phyloP scores from a whole-genome alignment of 2,329 filamentous ascomycete species.

The Fusarium metavorans region DNA sequence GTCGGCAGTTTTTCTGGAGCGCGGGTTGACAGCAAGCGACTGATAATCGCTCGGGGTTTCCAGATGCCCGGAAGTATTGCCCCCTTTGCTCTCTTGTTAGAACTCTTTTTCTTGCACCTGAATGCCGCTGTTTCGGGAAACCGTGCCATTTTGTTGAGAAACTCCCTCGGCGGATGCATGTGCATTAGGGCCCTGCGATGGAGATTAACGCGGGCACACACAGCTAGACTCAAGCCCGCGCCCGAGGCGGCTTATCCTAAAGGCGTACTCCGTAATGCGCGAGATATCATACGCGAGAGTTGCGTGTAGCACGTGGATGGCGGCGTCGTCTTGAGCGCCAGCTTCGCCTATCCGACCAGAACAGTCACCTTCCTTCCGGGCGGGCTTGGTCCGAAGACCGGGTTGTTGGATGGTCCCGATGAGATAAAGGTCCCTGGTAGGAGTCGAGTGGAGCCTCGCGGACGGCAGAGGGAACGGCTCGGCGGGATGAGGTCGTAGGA shows the following conservation, averaged over 20 bases:
- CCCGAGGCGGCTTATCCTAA: conserved; percentile 18
- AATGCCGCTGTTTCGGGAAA: conserved; percentile 1
- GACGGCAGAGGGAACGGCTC: conserved; percentile 10
- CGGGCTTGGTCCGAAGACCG: conserved; percentile 29
- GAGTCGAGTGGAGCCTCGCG: conserved; percentile 12
- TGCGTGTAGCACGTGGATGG: conserved; percentile 13
- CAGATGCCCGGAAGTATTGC: conserved; percentile 7
- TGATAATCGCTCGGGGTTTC: conserved; percentile 2
- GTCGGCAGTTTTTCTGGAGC: conserved; percentile 30
- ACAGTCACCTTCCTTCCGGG: conserved; percentile 2
- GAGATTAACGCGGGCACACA: conserved; percentile 10
- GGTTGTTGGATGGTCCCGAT: conserved; percentile 26
- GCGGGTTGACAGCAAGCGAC: conserved; percentile 3
- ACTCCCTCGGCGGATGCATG: background rate
- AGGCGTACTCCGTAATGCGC: conserved; percentile 2
- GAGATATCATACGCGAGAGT: conserved; percentile 23
- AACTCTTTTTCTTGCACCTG: background rate
- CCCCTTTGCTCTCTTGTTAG: background rate
- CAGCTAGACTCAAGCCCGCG: conserved; percentile 14
- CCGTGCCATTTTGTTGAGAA: background rate
- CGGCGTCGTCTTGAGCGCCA: background rate
- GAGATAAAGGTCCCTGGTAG: conserved; percentile 10
- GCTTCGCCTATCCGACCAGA: conserved; percentile 9
- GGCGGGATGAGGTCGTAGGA: background rate
- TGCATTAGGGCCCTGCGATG: conserved; percentile 4